phyloP scores from a whole-genome alignment of 2,329 filamentous ascomycete genomes.

The Fusarium dimerum region DNA sequence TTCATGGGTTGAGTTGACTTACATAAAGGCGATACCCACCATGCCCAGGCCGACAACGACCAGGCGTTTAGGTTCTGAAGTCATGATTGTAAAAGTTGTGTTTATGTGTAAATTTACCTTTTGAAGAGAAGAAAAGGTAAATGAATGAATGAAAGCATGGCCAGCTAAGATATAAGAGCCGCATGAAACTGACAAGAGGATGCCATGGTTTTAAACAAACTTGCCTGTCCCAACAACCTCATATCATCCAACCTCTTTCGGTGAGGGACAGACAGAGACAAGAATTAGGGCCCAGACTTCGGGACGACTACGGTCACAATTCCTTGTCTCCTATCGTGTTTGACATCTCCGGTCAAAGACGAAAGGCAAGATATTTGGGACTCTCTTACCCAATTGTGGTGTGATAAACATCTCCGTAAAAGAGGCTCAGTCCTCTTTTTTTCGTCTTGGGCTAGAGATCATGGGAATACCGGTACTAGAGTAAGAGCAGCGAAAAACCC shows the following conservation, averaged over 20 bases:
- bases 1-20: constrained; percentile 39
- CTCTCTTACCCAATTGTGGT: background rate
- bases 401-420: constrained; percentile 27
- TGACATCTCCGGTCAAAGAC: constrained; percentile 23
- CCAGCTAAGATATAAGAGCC: background rate
- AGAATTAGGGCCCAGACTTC: background rate
- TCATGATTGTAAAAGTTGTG: constrained; percentile 14
- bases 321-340: constrained; percentile 21
- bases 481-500: no score
- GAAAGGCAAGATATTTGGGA: background rate
- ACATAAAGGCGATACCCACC: constrained; percentile 90
- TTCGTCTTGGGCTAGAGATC: background rate
- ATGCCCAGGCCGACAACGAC: constrained; percentile 89
- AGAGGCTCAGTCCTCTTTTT: background rate
- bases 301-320: constrained; percentile 3
- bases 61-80: constrained; percentile 56
- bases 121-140: background rate
- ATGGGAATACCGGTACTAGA: background rate
- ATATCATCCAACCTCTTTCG: background rate
- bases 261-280: background rate
- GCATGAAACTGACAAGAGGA: background rate
- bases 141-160: background rate
- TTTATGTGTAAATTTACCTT: background rate
- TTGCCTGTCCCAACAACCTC: background rate
- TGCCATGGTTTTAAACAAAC: background rate